Conservation (phyloP, 2,329 filamentous ascomycete species). For the Calonectria hongkongensis region DNA sequence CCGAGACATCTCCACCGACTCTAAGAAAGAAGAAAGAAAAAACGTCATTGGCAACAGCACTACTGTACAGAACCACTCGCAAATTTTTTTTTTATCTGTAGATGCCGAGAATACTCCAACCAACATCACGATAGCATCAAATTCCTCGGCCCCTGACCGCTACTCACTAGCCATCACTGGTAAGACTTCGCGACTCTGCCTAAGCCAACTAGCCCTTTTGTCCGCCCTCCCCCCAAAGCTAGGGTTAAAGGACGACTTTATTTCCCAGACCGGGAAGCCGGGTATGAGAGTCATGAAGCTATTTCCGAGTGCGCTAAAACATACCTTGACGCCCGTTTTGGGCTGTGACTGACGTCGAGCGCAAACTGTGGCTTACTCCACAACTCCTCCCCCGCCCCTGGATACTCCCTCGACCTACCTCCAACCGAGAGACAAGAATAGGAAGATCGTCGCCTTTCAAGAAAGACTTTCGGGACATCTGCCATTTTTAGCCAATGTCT, state of each 20-base stretch:
- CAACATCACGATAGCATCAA: no score
- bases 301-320: neutral
- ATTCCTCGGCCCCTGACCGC: no score
- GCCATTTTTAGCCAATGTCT: no score
- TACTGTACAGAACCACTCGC: no score
- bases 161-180: no score
- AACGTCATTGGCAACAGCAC: neutral
- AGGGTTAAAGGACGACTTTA: neutral
- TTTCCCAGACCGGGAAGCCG: neutral
- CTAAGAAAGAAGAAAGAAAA: neutral
- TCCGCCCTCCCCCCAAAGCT: no score
- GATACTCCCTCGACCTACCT: neutral
- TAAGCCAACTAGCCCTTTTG: no score
- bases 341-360: neutral
- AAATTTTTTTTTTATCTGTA: no score
- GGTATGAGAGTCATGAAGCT: neutral
- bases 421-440: neutral
- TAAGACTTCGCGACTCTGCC: no score
- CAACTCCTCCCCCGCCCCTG: neutral
- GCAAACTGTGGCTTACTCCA: neutral
- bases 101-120: no score
- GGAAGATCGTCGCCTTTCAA: neutral
- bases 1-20: neutral
- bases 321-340: neutral
- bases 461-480: no score